phyloP scores from a whole-genome alignment of 441 rosid genomes.

The Populus hybrid region DNA sequence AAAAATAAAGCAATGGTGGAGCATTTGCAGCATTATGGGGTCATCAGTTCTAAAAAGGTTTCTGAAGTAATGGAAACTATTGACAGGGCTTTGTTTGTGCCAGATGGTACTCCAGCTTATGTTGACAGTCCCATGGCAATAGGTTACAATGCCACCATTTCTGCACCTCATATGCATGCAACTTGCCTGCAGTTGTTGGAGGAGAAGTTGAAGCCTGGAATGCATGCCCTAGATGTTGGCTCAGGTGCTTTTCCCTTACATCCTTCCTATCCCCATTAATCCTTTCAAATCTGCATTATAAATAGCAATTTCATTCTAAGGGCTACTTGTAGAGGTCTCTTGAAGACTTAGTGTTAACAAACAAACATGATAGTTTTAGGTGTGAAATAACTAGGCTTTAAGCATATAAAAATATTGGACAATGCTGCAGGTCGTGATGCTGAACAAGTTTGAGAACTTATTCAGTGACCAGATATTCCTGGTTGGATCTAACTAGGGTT shows the following conservation, averaged over 20 bases:
- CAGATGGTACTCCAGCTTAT: slow-evolving; percentile 64
- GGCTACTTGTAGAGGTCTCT: not conserved
- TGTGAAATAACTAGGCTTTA: not conserved
- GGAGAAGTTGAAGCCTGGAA: slow-evolving; percentile 77
- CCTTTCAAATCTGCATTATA: not conserved
- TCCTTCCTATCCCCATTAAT: not conserved
- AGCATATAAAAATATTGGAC: not conserved
- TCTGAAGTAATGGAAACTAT: slow-evolving; percentile 84
- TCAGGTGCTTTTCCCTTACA: slow-evolving; percentile 49
- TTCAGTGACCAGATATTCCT: not conserved
- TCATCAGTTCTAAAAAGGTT: slow-evolving; percentile 56
- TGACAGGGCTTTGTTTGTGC: slow-evolving; percentile 82
- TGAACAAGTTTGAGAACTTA: not conserved
- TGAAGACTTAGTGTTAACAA: not conserved
- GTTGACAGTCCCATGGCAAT: slow-evolving; percentile 80
- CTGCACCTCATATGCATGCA: slow-evolving; percentile 99
- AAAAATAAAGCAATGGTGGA: slow-evolving; percentile 78
- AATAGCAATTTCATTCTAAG: not conserved
- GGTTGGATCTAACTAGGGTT: not conserved
- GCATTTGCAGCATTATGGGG: slow-evolving; percentile 52
- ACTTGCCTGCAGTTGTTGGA: slow-evolving; percentile 82
- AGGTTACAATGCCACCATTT: slow-evolving; percentile 88
- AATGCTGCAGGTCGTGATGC: not conserved
- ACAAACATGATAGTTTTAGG: not conserved
- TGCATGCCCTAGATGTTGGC: slow-evolving; percentile 91